Percentiles rank a stretch among this genome's conserved stretches.
Evolutionary conservation across 2,329 filamentous ascomycete genomes (phyloP).

Genomic region (Pseudogymnoascus sp.): DNA sequence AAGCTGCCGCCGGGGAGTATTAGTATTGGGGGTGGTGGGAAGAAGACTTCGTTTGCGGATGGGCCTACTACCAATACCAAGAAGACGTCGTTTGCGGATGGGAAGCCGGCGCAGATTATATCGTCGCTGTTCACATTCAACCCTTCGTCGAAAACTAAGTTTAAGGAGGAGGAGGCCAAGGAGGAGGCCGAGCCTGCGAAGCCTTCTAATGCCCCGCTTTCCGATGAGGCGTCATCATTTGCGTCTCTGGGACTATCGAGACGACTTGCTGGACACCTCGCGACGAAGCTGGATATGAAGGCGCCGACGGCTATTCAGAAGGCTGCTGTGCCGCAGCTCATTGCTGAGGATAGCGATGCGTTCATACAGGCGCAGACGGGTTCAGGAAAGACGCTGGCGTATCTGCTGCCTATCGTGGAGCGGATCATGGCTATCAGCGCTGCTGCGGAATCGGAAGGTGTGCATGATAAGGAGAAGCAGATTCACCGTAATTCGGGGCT

Average conservation of each 20-base stretch:
- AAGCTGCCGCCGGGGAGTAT: slow-evolving; percentile 33
- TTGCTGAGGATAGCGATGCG: slow-evolving; percentile 77
- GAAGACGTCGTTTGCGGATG: slow-evolving; percentile 28
- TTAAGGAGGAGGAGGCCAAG: slow-evolving; percentile 37
- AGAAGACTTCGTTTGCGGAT: slow-evolving; percentile 18
- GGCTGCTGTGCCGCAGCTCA: slow-evolving; percentile 72
- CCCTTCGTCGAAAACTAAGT: slow-evolving; percentile 60
- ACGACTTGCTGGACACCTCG: slow-evolving; percentile 71
- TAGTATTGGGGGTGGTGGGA: slow-evolving; percentile 21
- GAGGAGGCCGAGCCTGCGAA: slow-evolving; percentile 50
- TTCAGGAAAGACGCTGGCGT: slow-evolving; percentile 96
- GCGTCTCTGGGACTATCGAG: slow-evolving; percentile 76
- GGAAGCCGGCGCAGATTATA: slow-evolving; percentile 57
- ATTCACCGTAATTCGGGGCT: slow-evolving; percentile 80
- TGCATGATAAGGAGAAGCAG: slow-evolving; percentile 39
- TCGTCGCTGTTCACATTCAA: slow-evolving; percentile 93
- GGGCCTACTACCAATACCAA: slow-evolving; percentile 9
- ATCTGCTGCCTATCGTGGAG: slow-evolving; percentile 86
- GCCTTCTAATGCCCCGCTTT: slow-evolving; percentile 85
- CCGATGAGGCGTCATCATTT: slow-evolving; percentile 78
- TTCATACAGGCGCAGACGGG: slow-evolving; percentile 97
- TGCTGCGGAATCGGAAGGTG: slow-evolving; percentile 41
- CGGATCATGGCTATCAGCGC: slow-evolving; percentile 71
- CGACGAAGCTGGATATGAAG: slow-evolving; percentile 79
- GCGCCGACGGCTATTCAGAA: slow-evolving; percentile 93